Percentiles rank a stretch among this genome's conserved stretches.
Evolutionary conservation across 2,329 filamentous ascomycete species (phyloP).

Genomic region (Xylariomycetidae sp.): DNA sequence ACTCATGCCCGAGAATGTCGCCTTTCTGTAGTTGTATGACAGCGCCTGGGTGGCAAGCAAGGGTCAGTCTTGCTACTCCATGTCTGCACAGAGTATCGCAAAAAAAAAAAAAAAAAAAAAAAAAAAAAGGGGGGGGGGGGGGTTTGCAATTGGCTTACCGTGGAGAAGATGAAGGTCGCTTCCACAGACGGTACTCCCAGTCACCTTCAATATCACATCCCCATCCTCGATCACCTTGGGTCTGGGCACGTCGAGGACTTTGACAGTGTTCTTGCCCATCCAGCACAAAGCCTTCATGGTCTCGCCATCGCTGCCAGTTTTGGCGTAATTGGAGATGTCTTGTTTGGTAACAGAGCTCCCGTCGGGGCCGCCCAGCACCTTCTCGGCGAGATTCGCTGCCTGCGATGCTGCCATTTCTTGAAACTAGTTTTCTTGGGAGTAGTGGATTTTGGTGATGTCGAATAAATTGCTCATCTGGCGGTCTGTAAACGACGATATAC

Average conservation of each 20-base stretch:
- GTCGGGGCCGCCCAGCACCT: conserved; percentile 64
- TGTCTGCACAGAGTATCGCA: too few species aligned
- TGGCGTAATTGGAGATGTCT: conserved; percentile 59
- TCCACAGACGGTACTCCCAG: conserved; percentile 54
- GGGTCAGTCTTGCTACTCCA: neutral
- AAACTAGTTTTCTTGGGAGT: too few species aligned
- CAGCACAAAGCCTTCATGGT: conserved; percentile 79
- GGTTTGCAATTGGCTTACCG: conserved; percentile 23
- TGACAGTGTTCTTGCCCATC: conserved; percentile 76
- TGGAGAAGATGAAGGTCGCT: conserved; percentile 56
- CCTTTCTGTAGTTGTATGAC: conserved; percentile 58
- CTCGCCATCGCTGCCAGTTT: conserved; percentile 43
- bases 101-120: too few species aligned
- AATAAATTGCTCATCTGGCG: too few species aligned
- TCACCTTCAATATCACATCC: conserved; percentile 80
- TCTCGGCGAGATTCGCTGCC: conserved; percentile 64
- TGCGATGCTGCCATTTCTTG: conserved; percentile 53
- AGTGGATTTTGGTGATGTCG: neutral
- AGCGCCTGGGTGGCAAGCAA: conserved; percentile 19
- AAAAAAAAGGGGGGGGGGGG: neutral
- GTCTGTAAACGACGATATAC: too few species aligned
- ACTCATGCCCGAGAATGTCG: conserved; percentile 63
- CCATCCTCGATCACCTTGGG: conserved; percentile 67
- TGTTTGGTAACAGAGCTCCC: conserved; percentile 62
- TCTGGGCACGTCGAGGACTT: conserved; percentile 63